A percentile compares a stretch with the other conserved stretches of the same genome.
Conservation (phyloP, 495 filamentous ascomycete species). For the Hypoxylon intermedium region DNA sequence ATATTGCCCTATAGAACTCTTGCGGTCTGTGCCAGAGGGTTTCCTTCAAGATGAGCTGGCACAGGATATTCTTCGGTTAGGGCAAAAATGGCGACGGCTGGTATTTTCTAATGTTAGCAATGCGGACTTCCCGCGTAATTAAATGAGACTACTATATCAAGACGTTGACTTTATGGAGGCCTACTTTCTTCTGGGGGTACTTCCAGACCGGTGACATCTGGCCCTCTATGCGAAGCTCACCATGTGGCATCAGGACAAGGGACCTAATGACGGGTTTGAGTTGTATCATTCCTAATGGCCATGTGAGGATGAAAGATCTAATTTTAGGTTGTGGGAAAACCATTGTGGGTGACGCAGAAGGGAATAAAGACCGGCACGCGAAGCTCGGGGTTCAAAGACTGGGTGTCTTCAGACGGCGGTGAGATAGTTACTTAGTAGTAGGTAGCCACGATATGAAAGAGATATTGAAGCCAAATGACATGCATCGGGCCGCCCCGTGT, state of each 20-base stretch:
- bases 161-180: no score
- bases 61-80: conserved; percentile 10
- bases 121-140: no score
- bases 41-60: conserved; percentile 6
- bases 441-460: conserved; percentile 10
- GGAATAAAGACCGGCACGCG: background rate
- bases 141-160: no score
- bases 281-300: no score
- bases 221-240: background rate
- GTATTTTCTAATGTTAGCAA: background rate
- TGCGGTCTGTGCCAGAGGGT: background rate
- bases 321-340: background rate
- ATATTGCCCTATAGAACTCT: conserved; percentile 9
- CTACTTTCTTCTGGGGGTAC: background rate
- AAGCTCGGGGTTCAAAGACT: background rate
- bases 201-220: background rate
- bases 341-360: background rate
- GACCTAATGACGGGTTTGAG: no score
- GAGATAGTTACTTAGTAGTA: background rate
- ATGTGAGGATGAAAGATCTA: background rate
- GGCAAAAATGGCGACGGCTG: conserved; percentile 13
- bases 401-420: background rate
- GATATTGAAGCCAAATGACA: background rate
- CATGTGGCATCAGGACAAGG: no score
- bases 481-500: background rate